Percentiles rank a stretch among this genome's conserved stretches.
These are phyloP conservation scores for Glonium stellatum DNA, from an alignment of 495 filamentous ascomycete species.

Conservation along the genomic window DNA sequence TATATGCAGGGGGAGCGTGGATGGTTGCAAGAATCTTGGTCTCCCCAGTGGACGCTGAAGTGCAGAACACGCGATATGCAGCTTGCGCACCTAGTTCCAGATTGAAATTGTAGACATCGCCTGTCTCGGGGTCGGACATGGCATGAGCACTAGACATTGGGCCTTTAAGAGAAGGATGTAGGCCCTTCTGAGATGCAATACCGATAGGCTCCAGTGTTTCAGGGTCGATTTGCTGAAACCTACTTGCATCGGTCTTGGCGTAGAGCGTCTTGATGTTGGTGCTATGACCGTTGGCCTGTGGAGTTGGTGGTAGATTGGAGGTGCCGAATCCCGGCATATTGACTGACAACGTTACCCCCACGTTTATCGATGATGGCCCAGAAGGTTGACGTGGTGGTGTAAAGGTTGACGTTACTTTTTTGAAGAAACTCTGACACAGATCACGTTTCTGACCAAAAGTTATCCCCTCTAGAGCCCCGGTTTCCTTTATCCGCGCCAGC, in stretches of 20 bases:
- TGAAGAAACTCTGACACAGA: constrained; percentile 61
- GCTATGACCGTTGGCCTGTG: constrained; percentile 3
- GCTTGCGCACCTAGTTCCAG: constrained; percentile 42
- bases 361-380: constrained; percentile 36
- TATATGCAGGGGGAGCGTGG: constrained; percentile 50
- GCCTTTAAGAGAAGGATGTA: constrained; percentile 63
- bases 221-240: constrained; percentile 56
- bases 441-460: constrained; percentile 60
- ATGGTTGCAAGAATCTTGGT: constrained; percentile 67
- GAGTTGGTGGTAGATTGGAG: too few species aligned
- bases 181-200: constrained; percentile 45
- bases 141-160: constrained; percentile 59
- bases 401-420: constrained; percentile 57
- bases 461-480: constrained; percentile 42
- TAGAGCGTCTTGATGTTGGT: constrained; percentile 45
- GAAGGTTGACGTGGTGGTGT: neutral
- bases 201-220: constrained; percentile 64
- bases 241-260: constrained; percentile 52
- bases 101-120: constrained; percentile 76
- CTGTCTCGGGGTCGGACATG: constrained; percentile 60
- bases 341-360: constrained; percentile 55
- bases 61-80: constrained; percentile 61
- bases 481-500: constrained; percentile 47
- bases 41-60: constrained; percentile 52
- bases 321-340: constrained; percentile 47